Evolutionary conservation across 164 flowering plant species (phyloP).

Genomic region (Vitis rotundifolia): DNA sequence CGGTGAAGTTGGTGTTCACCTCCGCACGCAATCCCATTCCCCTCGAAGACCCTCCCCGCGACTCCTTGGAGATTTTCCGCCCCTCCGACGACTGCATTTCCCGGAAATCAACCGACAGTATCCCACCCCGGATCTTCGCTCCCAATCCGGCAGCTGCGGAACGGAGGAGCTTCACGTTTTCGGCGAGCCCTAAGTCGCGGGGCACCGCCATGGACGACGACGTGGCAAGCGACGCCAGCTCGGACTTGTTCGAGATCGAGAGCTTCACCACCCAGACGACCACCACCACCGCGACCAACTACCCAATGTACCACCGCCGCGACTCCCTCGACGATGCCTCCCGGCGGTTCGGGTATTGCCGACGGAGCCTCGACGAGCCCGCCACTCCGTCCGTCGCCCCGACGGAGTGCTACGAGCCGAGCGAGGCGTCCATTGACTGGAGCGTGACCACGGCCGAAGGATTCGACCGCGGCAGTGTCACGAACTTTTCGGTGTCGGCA

Average conservation of each 20-base stretch:
- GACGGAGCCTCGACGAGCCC: constrained; percentile 48
- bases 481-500: constrained; percentile 42
- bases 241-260: constrained; percentile 91
- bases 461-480: constrained; percentile 52
- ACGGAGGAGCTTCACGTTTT: constrained; percentile 21
- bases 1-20: constrained; percentile 5
- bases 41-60: constrained; percentile 43
- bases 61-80: constrained; percentile 56
- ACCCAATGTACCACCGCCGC: constrained; percentile 39
- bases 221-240: constrained; percentile 77
- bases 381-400: constrained; percentile 38
- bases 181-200: constrained; percentile 35
- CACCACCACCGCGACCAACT: constrained; percentile 10
- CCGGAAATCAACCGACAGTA: too few relatives aligned
- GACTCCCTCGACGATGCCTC: constrained; percentile 60
- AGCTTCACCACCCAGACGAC: constrained; percentile 74
- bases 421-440: constrained; percentile 91
- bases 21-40: background rate
- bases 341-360: background rate
- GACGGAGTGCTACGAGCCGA: constrained; percentile 80
- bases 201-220: constrained; percentile 45
- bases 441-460: constrained; percentile 94
- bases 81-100: constrained; percentile 18
- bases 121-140: background rate
- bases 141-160: background rate